phyloP scores from a whole-genome alignment of 768 basidiomycete genomes.

The Lentinus brumalis region DNA sequence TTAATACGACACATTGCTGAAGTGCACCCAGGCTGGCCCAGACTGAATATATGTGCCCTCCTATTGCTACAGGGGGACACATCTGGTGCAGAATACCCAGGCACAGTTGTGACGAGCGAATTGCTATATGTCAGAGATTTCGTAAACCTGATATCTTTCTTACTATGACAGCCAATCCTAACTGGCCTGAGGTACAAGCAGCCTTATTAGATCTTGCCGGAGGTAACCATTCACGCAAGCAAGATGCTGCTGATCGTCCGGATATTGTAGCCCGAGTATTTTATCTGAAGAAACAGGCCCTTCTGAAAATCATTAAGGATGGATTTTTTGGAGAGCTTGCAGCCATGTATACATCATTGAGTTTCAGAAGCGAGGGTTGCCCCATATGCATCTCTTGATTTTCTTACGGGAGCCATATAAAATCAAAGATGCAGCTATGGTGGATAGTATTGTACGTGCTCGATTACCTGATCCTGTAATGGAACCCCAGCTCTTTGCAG shows the following conservation, averaged over 20 bases:
- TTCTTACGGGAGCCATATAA: slow-evolving; percentile 39
- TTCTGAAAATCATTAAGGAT: slow-evolving; percentile 36
- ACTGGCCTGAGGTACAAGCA: slow-evolving; percentile 47
- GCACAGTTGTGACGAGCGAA: too few species aligned
- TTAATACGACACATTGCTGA: too few species aligned
- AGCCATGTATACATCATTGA: slow-evolving; percentile 54
- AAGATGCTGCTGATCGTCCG: slow-evolving; percentile 45
- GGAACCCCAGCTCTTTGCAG: slow-evolving; percentile 42
- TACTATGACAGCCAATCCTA: slow-evolving; percentile 54
- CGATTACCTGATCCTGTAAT: slow-evolving; percentile 43
- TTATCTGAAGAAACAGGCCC: slow-evolving; percentile 38
- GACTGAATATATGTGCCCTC: too few species aligned
- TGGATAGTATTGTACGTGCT: slow-evolving; percentile 45
- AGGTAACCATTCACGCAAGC: slow-evolving; percentile 27
- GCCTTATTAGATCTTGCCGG: slow-evolving; percentile 31
- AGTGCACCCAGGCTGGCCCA: too few species aligned
- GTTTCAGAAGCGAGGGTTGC: slow-evolving; percentile 58
- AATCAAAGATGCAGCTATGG: slow-evolving; percentile 35
- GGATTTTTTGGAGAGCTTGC: slow-evolving; percentile 44
- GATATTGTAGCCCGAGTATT: slow-evolving; percentile 51
- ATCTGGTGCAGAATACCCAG: too few species aligned
- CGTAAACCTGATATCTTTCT: slow-evolving; percentile 47
- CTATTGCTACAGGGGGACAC: too few species aligned
- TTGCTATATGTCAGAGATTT: slow-evolving; percentile 37
- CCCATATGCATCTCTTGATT: slow-evolving; percentile 54